phyloP scores from a whole-genome alignment of 148 eudicot genomes.

The Chenopodium album region DNA sequence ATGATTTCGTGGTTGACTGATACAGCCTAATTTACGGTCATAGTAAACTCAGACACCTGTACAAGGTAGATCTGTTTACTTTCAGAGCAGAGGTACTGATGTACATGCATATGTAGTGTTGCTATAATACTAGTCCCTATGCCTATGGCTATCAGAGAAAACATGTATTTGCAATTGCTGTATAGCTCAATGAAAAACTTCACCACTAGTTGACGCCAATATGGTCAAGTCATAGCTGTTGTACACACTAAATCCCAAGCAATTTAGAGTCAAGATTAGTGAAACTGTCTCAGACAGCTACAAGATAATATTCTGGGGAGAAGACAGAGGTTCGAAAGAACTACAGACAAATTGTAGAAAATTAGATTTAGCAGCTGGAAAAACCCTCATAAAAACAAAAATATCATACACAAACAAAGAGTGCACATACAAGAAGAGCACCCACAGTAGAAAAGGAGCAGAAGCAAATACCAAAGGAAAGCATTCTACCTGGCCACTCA shows the following conservation, averaged over 20 bases:
- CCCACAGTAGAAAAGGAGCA: slow-evolving; percentile 10
- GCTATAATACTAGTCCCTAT: background rate
- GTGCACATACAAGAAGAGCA: background rate
- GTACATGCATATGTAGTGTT: background rate
- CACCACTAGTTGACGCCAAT: background rate
- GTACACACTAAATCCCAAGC: background rate
- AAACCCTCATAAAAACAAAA: background rate
- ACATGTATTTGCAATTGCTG: no score
- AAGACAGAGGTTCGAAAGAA: background rate
- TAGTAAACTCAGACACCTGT: no score
- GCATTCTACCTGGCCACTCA: slow-evolving; percentile 72
- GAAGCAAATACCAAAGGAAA: slow-evolving; percentile 4
- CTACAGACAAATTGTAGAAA: background rate
- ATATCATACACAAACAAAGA: background rate
- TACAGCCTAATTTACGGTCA: no score
- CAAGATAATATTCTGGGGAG: background rate
- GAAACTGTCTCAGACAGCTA: background rate
- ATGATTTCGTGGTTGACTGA: no score
- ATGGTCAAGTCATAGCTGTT: background rate
- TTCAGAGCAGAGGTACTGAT: background rate
- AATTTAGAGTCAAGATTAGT: background rate
- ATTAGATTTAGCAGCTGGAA: background rate
- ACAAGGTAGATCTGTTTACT: background rate
- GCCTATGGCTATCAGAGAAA: background rate
- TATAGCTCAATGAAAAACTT: background rate